phyloP scores from a whole-genome alignment of 345 rosid genomes.

The Lagerstroemia speciosa region DNA sequence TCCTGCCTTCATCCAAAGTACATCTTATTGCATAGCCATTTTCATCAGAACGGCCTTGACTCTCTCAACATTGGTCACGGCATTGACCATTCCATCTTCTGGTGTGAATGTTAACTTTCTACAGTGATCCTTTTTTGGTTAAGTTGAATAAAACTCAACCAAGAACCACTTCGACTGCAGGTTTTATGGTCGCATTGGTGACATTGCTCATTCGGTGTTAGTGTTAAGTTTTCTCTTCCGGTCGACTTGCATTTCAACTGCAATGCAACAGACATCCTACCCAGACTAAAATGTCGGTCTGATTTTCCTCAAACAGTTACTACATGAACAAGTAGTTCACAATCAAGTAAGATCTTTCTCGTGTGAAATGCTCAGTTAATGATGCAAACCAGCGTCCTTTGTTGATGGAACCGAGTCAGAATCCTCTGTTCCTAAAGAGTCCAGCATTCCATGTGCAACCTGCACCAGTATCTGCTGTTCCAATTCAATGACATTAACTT shows the following conservation, averaged over 20 bases:
- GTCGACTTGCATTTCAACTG: neutral
- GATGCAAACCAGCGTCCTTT: neutral
- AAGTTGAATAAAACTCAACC: neutral
- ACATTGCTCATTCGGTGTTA: slow-evolving; percentile 72
- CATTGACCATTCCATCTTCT: slow-evolving; percentile 64
- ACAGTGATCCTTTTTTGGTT: neutral
- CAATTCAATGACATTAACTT: neutral
- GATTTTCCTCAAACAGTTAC: slow-evolving; percentile 19
- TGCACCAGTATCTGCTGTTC: neutral
- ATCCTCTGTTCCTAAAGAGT: neutral
- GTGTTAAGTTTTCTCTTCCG: slow-evolving; percentile 30
- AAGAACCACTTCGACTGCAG: slow-evolving; percentile 23
- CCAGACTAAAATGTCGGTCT: slow-evolving; percentile 4
- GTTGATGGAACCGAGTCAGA: neutral
- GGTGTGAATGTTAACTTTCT: slow-evolving; percentile 25
- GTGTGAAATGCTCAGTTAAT: neutral
- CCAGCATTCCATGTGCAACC: slow-evolving; percentile 3
- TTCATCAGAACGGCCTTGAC: slow-evolving; percentile 51
- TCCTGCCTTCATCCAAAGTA: slow-evolving; percentile 39
- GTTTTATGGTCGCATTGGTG: slow-evolving; percentile 49
- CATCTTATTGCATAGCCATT: slow-evolving; percentile 36
- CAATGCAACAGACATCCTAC: neutral
- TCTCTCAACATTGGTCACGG: slow-evolving; percentile 53
- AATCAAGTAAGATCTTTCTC: neutral
- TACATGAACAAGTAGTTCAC: neutral